These are phyloP conservation scores for Mucor ambiguus DNA, from an alignment of 371 early-diverging fungal genomes.

Conservation along the genomic window DNA sequence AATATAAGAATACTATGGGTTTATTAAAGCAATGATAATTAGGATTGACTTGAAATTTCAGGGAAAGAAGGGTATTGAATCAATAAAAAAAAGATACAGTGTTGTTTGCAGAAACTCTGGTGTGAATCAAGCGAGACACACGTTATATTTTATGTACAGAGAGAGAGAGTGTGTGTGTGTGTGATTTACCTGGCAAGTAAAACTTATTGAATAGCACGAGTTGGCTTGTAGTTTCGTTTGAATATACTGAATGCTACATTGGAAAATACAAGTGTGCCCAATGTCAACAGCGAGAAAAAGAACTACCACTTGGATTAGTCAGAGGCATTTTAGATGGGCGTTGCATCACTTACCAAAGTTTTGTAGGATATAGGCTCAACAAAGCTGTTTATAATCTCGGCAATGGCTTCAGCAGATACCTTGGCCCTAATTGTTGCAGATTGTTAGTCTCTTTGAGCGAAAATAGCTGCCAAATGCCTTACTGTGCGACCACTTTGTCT, in stretches of 20 bases:
- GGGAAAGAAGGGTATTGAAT: neutral
- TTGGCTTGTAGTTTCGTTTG: conserved; percentile 6
- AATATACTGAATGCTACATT: conserved; percentile 19
- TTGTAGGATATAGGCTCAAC: conserved; percentile 84
- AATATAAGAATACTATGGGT: neutral
- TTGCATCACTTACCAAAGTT: conserved; percentile 59
- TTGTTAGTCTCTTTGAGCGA: neutral
- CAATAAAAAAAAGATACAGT: neutral
- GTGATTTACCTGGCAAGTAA: neutral
- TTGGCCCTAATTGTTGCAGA: conserved; percentile 41
- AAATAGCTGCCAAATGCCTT: conserved; percentile 7
- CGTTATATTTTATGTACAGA: neutral
- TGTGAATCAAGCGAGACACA: neutral
- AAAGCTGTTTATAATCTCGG: conserved; percentile 79
- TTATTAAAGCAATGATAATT: neutral
- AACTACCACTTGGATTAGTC: neutral
- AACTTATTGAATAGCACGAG: neutral
- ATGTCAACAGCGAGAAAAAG: conserved; percentile 7
- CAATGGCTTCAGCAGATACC: conserved; percentile 80
- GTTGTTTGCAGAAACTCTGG: neutral
- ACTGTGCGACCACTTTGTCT: conserved; percentile 68
- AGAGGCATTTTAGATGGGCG: neutral
- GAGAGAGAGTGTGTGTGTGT: neutral
- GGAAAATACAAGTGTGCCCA: conserved; percentile 14
- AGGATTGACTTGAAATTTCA: neutral